Evolutionary conservation across 1,284 basidiomycete species (phyloP).

Genomic region (Earliella scabrosa): DNA sequence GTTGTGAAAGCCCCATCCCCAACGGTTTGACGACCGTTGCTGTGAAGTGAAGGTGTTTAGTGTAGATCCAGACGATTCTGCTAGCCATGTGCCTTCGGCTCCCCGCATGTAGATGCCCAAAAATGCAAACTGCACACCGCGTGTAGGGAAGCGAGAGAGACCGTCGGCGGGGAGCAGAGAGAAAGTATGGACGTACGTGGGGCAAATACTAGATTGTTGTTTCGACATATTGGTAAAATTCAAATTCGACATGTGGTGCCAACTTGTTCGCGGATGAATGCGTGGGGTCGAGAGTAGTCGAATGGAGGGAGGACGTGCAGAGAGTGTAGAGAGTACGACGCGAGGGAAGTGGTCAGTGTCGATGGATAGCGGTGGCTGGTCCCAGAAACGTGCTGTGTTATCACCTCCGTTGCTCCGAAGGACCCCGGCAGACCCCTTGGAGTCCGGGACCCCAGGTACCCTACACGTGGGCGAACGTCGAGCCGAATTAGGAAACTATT

Average conservation of each 20-base stretch:
- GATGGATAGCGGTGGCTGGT: constrained; percentile 2
- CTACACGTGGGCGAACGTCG: constrained; percentile 1
- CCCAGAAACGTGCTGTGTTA: constrained; percentile 1
- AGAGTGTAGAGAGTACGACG: constrained; percentile 5
- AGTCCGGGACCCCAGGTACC: constrained; percentile 6
- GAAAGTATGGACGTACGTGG: constrained; percentile 69
- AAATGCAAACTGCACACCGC: constrained; percentile 7
- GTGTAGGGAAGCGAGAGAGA: neutral
- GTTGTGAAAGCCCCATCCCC: constrained; percentile 86
- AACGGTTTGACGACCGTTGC: constrained; percentile 93
- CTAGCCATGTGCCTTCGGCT: constrained; percentile 20
- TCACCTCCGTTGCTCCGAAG: constrained; percentile 2
- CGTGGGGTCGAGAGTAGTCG: neutral
- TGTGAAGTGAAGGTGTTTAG: constrained; percentile 37
- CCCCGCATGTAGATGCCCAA: no score
- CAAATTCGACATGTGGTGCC: constrained; percentile 78
- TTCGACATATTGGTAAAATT: constrained; percentile 71
- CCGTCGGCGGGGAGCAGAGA: neutral
- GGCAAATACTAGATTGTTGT: constrained; percentile 87
- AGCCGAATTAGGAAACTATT: neutral
- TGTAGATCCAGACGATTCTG: constrained; percentile 3
- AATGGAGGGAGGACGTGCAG: neutral
- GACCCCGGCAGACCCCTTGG: neutral
- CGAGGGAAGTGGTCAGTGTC: constrained; percentile 5
- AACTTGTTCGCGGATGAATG: constrained; percentile 53